phyloP scores from a whole-genome alignment of 441 rosid species.

The Adansonia madagascariensis region DNA sequence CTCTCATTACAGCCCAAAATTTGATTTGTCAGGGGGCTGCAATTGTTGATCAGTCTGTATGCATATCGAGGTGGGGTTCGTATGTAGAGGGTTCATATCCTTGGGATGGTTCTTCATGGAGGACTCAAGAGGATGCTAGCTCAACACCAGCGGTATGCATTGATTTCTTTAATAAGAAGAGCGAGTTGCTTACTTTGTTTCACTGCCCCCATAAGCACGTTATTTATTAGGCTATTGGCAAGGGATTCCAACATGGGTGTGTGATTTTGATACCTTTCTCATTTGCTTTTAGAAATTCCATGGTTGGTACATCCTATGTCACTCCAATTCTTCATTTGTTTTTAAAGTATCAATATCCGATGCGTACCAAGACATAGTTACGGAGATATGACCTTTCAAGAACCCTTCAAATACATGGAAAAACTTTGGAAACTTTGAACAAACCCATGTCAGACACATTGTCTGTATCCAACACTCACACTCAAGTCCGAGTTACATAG shows the following conservation, averaged over 20 bases:
- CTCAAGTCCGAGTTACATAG: no score
- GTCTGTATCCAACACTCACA: no score
- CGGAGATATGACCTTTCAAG: no score
- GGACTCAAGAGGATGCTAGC: slow-evolving; percentile 36
- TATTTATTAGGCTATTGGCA: slow-evolving; percentile 4
- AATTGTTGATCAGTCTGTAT: slow-evolving; percentile 71
- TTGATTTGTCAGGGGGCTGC: slow-evolving; percentile 73
- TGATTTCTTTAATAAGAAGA: not conserved
- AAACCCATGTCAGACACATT: no score
- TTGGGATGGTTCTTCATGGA: slow-evolving; percentile 45
- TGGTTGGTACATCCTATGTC: not conserved
- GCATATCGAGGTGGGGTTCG: slow-evolving; percentile 64
- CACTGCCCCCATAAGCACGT: not conserved
- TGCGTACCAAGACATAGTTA: no score
- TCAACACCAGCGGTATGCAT: slow-evolving; percentile 40
- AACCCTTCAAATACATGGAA: no score
- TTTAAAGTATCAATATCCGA: no score
- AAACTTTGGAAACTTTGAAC: no score
- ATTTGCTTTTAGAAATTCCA: not conserved
- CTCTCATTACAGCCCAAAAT: slow-evolving; percentile 19
- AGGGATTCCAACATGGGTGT: not conserved
- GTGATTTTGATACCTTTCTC: slow-evolving; percentile 1
- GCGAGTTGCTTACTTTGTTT: not conserved
- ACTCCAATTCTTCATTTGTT: no score
- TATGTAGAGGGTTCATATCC: slow-evolving; percentile 53